Evolutionary conservation across 257 asterid species (phyloP), one percentile per base, ranked within the genome.

Genomic region (Lavandula angustifolia): DNA sequence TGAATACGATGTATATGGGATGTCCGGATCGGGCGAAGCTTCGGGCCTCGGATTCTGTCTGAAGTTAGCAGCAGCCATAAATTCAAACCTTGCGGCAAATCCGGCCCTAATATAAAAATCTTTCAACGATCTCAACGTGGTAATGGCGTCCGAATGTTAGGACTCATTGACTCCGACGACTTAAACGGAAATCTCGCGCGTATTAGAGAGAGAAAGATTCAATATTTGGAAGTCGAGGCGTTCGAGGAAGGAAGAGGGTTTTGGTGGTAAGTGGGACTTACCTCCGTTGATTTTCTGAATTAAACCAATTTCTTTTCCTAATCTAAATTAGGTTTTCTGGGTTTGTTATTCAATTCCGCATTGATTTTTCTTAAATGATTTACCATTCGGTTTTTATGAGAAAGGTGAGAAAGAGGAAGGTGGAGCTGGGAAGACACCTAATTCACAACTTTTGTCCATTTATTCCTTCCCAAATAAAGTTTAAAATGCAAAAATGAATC

Each of bases 1-100:
- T 17, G 79, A 69, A 68, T 70, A 75, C 11, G 87, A 82, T 16
- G 82, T 71, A n/a, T 78, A 62, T 56, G 85, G 79, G 46, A 68
- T 52, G n/a, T 66, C 70, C 35, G 72, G 77, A 69, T 82, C 74
- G 65, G 74, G 53, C 13, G 60, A 40, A 27, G 37, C 44, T 0
- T 73, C 79, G 50, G 58, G 54, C 65, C 69, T 76, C 9, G 66
- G 65, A 13, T 62, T 77, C 69, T 73, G 84, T 44, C 80, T 81
- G 31, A 70, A 81, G 71, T 62, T 79, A 33, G 78, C 59, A 64
- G 77, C 31, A 60, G 74, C 76, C 87, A 81, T 81, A 7, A 40
- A 22, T 31, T 27, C 29, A 50, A 50, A 47, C 35, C 37, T 32
- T 32, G 11, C 8, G 7, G n/a, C 9, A 42, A 6, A 5, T 50